Conservation (phyloP, 345 rosid genomes). For the Lepidium africanum region DNA sequence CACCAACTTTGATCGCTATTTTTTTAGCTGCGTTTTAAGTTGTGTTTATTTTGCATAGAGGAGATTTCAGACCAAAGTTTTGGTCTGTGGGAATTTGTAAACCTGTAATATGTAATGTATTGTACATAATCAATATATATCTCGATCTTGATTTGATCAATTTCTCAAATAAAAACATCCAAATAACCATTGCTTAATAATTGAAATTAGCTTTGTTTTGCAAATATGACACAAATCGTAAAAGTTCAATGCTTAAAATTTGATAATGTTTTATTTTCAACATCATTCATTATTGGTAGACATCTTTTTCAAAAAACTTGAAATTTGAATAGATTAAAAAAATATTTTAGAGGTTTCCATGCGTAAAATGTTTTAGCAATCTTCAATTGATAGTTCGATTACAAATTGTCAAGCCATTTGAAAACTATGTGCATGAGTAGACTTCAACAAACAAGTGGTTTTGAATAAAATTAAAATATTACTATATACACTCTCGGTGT, state of each 20-base stretch:
- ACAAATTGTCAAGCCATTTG: too few relatives aligned
- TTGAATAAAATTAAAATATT: neutral
- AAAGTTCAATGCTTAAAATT: neutral
- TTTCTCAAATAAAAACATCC: neutral
- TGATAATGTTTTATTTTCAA: neutral
- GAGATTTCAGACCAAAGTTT: slow-evolving; percentile 2
- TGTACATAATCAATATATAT: slow-evolving; percentile 14
- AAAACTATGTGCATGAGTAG: too few relatives aligned
- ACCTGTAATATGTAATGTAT: slow-evolving; percentile 18
- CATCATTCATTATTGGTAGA: too few relatives aligned
- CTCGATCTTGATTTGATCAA: neutral
- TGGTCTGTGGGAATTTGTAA: slow-evolving; percentile 23
- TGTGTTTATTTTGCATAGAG: neutral
- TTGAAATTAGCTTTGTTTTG: neutral
- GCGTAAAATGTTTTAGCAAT: neutral
- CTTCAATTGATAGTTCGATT: too few relatives aligned
- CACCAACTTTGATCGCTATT: slow-evolving; percentile 11
- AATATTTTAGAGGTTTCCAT: neutral
- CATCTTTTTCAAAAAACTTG: too few relatives aligned
- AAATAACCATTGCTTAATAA: neutral
- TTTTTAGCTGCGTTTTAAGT: slow-evolving; percentile 10
- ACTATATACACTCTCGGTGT: neutral
- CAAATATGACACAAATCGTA: neutral
- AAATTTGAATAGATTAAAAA: neutral
- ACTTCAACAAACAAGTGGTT: too few relatives aligned